phyloP scores from a whole-genome alignment of 192 early-diverging fungal genomes.

The Coemansia sp. region DNA sequence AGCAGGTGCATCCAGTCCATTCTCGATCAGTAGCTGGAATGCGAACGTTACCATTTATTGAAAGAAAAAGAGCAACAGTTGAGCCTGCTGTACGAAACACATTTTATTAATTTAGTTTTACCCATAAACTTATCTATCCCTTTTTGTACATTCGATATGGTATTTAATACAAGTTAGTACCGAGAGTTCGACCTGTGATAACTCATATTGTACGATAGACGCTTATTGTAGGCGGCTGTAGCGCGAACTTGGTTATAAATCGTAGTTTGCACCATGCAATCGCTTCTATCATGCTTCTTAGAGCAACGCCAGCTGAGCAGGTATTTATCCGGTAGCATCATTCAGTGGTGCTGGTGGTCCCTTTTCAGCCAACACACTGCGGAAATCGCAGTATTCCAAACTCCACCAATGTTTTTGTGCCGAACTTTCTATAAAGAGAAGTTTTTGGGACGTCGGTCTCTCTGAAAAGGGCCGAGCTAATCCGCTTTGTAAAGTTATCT shows the following conservation, averaged over 20 bases:
- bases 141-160: too few species aligned
- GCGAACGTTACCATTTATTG: too few species aligned
- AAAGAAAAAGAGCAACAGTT: too few species aligned
- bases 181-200: too few species aligned
- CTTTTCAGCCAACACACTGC: neutral
- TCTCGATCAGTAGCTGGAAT: too few species aligned
- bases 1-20: too few species aligned
- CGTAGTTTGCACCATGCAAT: neutral
- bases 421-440: neutral
- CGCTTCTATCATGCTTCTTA: conserved; percentile 43
- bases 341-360: neutral
- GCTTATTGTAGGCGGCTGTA: conserved; percentile 26
- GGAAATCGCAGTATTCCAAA: too few species aligned
- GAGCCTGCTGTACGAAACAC: too few species aligned
- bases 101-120: too few species aligned
- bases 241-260: conserved; percentile 3
- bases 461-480: neutral
- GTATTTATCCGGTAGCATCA: neutral
- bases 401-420: too few species aligned
- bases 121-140: too few species aligned
- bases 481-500: neutral
- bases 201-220: neutral
- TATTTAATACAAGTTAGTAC: too few species aligned
- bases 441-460: neutral
- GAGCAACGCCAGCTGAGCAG: conserved; percentile 6